A percentile compares a stretch with the other conserved stretches of the same genome.
Evolutionary conservation across 2,329 filamentous ascomycete genomes (phyloP).

Genomic region (Epicoccum sorghinum): DNA sequence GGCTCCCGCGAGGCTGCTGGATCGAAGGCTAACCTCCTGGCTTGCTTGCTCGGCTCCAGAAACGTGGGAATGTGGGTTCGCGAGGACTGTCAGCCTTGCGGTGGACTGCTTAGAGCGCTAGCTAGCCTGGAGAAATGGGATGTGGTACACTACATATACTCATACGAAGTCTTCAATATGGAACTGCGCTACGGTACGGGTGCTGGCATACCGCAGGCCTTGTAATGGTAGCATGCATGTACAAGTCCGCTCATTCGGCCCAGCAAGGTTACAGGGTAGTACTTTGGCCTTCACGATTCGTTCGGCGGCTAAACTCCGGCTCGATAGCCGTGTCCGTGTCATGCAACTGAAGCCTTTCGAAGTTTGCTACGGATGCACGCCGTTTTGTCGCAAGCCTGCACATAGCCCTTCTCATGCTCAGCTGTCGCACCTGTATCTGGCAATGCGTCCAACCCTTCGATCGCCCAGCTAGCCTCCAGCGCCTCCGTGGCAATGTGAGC

Average conservation of each 20-base stretch:
- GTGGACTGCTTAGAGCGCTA: not conserved
- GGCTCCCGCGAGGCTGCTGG: constrained; percentile 16
- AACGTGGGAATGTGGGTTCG: constrained; percentile 1
- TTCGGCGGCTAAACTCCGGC: constrained; percentile 17
- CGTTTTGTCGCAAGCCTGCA: constrained; percentile 9
- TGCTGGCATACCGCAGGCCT: constrained; percentile 10
- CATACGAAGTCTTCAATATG: constrained; percentile 26
- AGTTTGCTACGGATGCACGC: constrained; percentile 1
- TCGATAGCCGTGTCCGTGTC: constrained; percentile 12
- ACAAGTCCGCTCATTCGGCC: not conserved
- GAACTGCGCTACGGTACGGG: not conserved
- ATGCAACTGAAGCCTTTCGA: constrained; percentile 25
- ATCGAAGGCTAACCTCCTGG: constrained; percentile 11
- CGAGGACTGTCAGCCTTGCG: constrained; percentile 20
- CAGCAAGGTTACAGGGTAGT: not conserved
- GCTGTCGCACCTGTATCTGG: constrained; percentile 52
- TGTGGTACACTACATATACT: constrained; percentile 34
- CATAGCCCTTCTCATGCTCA: constrained; percentile 48
- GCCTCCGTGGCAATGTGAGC: constrained; percentile 30
- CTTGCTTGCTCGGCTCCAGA: constrained; percentile 11
- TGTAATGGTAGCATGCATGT: not conserved
- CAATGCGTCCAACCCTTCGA: constrained; percentile 53
- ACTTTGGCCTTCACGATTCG: not conserved
- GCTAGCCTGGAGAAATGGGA: constrained; percentile 21
- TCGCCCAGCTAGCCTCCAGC: constrained; percentile 25